Evolutionary conservation across 2,329 filamentous ascomycete species (phyloP), one percentile per base, ranked within the genome.

Genomic region (Fusarium sulawesiense): DNA sequence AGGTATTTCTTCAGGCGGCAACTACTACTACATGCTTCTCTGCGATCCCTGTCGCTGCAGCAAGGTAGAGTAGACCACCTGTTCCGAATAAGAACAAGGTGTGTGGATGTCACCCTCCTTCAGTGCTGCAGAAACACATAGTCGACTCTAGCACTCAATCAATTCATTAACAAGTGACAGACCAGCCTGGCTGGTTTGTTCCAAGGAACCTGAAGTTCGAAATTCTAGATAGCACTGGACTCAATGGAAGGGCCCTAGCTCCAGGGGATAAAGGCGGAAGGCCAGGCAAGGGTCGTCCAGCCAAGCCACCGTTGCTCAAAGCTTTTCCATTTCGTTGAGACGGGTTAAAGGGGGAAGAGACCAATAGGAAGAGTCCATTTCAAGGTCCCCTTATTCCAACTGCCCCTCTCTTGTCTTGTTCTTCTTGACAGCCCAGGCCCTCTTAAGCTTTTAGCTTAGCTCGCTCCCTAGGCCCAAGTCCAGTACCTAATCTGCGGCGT

Each of bases 271-370:
- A 46, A 56, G 18, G 40, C 34, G 18, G 29, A 41, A 46, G 59
- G 49, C 48, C 45, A 34, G 16, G 10, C 48, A n/a, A 50, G 48
- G 48, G 48, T 51, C 48, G 32, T 44, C 41, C 16, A 27, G 44
- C 23, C 48, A 59, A 68, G 58, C 64, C 65, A 67, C 64, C 51
- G 51, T 67, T 68, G 58, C 59, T 50, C 66, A 68, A 53, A 56
- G 64, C 64, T 59, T 68, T 55, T 56, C 41, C 45, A 65, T 69
- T 66, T 69, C 66, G 66, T 70, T 70, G 66, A 70, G 66, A 54
- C 18, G 32, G 34, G 13, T 53, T 21, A 14, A 47, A 47, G 20
- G 7, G 23, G n/a, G 25, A 34, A 47, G 14, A 20, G 47, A 9
- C 62, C 48, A 68, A 55, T 50, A 30, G 34, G 27, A 41, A 55